phyloP scores from a whole-genome alignment of 768 basidiomycete genomes.

The Auricularia auricula-judae region DNA sequence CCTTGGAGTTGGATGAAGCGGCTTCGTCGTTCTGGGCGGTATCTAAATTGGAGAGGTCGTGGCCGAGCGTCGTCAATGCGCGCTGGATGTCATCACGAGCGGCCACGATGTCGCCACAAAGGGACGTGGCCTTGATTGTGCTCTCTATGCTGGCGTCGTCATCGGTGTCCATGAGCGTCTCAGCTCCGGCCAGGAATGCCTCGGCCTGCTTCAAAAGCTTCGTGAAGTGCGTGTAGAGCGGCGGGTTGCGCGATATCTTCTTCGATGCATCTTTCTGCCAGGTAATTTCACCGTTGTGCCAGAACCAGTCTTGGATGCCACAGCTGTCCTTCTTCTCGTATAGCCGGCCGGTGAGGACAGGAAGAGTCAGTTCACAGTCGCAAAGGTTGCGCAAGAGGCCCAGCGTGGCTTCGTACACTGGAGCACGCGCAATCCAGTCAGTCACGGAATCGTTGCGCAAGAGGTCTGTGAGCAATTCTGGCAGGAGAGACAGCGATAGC shows the following conservation, averaged over 20 bases:
- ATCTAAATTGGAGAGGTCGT: not conserved
- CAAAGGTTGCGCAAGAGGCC: conserved; percentile 35
- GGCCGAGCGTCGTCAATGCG: conserved; percentile 31
- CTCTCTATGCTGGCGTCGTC: conserved; percentile 25
- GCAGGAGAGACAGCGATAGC: conserved; percentile 34
- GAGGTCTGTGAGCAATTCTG: conserved; percentile 32
- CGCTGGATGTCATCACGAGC: conserved; percentile 38
- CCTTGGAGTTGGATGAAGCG: too few relatives aligned
- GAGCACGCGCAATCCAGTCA: conserved; percentile 39
- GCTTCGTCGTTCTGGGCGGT: too few relatives aligned
- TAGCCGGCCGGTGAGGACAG: conserved; percentile 29
- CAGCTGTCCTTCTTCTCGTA: conserved; percentile 28
- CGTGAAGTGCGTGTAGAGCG: conserved; percentile 40
- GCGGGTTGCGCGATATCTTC: conserved; percentile 24
- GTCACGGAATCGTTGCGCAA: conserved; percentile 46
- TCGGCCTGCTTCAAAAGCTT: conserved; percentile 42
- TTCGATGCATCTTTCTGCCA: conserved; percentile 25
- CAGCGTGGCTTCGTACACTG: conserved; percentile 39
- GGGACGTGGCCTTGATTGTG: conserved; percentile 30
- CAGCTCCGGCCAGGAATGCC: conserved; percentile 36
- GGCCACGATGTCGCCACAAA: conserved; percentile 43
- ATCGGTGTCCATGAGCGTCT: conserved; percentile 25
- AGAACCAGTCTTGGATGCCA: conserved; percentile 40
- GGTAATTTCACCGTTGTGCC: conserved; percentile 29
- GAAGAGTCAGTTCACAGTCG: conserved; percentile 40